Conservation (phyloP, 2,329 filamentous ascomycete species). For the Gaeumannomyces tritici region DNA sequence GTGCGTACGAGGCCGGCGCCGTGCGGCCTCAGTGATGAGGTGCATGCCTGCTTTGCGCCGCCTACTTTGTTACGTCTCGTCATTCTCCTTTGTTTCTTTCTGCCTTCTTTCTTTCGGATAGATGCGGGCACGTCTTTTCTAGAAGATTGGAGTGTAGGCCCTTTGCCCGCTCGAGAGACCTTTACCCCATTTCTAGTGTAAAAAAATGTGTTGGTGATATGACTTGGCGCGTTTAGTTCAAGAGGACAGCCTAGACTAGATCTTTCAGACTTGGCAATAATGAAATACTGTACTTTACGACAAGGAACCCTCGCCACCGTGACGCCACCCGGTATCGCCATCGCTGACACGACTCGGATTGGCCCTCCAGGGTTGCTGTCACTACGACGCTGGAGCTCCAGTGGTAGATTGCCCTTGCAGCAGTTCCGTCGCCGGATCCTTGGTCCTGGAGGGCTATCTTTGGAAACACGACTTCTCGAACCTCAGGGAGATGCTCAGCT, state of each 20-base stretch:
- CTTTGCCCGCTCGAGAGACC: too few relatives aligned
- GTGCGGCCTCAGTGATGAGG: slow-evolving; percentile 12
- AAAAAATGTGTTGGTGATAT: too few relatives aligned
- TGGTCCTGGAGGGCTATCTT: not conserved
- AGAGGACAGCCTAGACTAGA: too few relatives aligned
- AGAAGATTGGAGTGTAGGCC: not conserved
- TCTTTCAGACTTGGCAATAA: too few relatives aligned
- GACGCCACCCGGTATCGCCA: too few relatives aligned
- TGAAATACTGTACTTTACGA: not conserved
- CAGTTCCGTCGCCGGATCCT: not conserved
- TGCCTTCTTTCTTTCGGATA: not conserved
- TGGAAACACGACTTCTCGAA: not conserved
- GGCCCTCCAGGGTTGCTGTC: not conserved
- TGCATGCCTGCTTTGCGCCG: not conserved
- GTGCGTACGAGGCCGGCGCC: slow-evolving; percentile 12
- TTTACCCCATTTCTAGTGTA: too few relatives aligned
- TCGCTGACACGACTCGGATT: too few relatives aligned
- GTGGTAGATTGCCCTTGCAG: not conserved
- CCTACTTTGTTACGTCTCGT: too few relatives aligned
- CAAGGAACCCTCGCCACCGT: too few relatives aligned
- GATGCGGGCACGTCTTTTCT: not conserved
- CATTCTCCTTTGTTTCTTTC: not conserved
- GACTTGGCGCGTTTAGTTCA: not conserved
- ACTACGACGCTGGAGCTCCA: not conserved
- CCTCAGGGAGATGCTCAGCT: not conserved